A percentile compares a stretch with the other conserved stretches of the same genome.
Conservation (phyloP, 805 yeast species). For the Ogataea dorogensis region DNA sequence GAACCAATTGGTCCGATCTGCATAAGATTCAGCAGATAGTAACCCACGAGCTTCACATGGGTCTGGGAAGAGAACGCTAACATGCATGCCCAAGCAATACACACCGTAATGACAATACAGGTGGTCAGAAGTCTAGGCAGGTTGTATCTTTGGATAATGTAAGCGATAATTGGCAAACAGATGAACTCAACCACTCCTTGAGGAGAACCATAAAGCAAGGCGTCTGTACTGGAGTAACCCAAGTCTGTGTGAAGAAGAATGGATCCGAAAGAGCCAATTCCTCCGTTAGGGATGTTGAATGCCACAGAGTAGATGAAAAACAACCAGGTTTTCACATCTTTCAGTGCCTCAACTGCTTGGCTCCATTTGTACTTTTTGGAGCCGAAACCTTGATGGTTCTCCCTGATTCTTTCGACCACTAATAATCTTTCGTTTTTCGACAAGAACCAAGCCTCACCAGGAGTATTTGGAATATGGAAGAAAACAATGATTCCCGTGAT, state of each 20-base stretch:
- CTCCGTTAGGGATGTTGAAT: constrained; percentile 55
- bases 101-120: constrained; percentile 20
- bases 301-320: constrained; percentile 38
- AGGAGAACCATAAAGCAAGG: constrained; percentile 36
- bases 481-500: constrained; percentile 46
- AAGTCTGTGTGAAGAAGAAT: constrained; percentile 43
- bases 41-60: constrained; percentile 30
- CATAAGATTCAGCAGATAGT: constrained; percentile 19
- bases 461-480: constrained; percentile 56
- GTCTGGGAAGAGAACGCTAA: constrained; percentile 27
- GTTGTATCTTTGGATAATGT: constrained; percentile 22
- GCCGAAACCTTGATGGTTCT: constrained; percentile 28
- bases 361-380: constrained; percentile 28
- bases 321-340: constrained; percentile 43
- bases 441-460: constrained; percentile 43
- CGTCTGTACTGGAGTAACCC: constrained; percentile 22
- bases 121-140: constrained; percentile 33
- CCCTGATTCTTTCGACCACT: constrained; percentile 33
- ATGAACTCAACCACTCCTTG: constrained; percentile 37
- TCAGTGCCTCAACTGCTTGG: constrained; percentile 31
- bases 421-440: constrained; percentile 34
- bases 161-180: constrained; percentile 26
- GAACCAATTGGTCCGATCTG: constrained; percentile 24
- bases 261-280: constrained; percentile 46
- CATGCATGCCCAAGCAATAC: constrained; percentile 29